Percentiles rank a stretch among this genome's conserved stretches.
These are phyloP conservation scores for Margaritispora aquatica DNA, from an alignment of 495 filamentous ascomycete species.

Conservation along the genomic window DNA sequence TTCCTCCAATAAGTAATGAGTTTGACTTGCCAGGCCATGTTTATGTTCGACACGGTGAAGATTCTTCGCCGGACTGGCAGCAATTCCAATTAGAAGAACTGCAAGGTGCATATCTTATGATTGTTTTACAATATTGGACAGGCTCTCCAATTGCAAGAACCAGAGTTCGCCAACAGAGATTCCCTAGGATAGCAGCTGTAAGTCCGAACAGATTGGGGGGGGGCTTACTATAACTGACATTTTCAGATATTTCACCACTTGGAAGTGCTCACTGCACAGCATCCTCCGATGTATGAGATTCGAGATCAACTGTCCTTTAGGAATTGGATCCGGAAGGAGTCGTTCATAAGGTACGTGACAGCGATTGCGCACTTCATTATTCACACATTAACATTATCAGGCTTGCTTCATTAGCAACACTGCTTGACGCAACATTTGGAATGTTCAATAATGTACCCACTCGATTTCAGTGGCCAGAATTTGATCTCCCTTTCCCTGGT, in stretches of 20 bases:
- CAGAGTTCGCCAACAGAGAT: constrained; percentile 23
- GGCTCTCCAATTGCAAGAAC: constrained; percentile 18
- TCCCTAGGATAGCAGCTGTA: constrained; percentile 19
- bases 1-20: constrained; percentile 19
- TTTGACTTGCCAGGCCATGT: constrained; percentile 21
- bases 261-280: constrained; percentile 15
- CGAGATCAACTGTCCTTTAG: constrained; percentile 15
- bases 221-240: background rate
- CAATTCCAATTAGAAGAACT: constrained; percentile 23
- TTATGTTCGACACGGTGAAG: constrained; percentile 14
- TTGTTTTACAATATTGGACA: constrained; percentile 24
- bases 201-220: constrained; percentile 2
- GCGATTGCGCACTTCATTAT: background rate
- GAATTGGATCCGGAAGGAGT: constrained; percentile 19
- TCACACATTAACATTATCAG: background rate
- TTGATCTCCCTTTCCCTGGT: constrained; percentile 20
- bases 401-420: constrained; percentile 8
- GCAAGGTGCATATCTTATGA: constrained; percentile 24
- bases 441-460: constrained; percentile 26
- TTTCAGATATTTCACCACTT: constrained; percentile 19
- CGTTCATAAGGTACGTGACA: constrained; percentile 15
- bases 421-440: constrained; percentile 24
- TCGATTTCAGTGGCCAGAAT: constrained; percentile 22
- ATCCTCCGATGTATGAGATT: constrained; percentile 10
- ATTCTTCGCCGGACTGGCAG: constrained; percentile 18